A percentile compares a stretch with the other conserved stretches of the same genome.
Conservation (phyloP, 768 basidiomycete species). For the Lactifluus echinatus region DNA sequence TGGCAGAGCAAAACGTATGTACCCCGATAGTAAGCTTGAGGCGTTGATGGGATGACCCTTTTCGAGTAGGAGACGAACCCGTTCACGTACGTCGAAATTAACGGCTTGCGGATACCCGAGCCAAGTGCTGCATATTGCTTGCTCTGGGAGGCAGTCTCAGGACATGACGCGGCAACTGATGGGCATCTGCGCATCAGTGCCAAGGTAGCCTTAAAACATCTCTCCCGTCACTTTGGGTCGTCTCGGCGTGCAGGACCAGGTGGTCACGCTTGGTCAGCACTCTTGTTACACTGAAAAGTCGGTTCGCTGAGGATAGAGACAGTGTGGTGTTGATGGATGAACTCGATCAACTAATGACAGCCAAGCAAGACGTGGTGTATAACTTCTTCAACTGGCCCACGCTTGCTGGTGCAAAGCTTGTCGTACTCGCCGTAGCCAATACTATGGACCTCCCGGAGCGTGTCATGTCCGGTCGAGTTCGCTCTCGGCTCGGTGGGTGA, state of each 20-base stretch:
- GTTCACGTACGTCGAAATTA: conserved; percentile 96
- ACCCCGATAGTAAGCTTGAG: background rate
- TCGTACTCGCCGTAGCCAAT: conserved; percentile 96
- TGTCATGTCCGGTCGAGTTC: conserved; percentile 84
- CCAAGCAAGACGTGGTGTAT: conserved; percentile 97
- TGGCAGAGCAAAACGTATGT: conserved; percentile 74
- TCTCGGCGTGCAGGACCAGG: conserved; percentile 61
- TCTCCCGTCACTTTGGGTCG: conserved; percentile 70
- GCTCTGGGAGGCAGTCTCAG: conserved; percentile 89
- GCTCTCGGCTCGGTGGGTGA: conserved; percentile 76
- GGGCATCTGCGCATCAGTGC: conserved; percentile 60
- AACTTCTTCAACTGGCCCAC: conserved; percentile 99
- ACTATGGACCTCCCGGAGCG: conserved; percentile 97
- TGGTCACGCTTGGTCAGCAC: conserved; percentile 76
- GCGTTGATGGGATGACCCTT: background rate
- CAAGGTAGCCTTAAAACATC: conserved; percentile 74
- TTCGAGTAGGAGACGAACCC: conserved; percentile 73
- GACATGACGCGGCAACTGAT: conserved; percentile 54
- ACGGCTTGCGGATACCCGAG: conserved; percentile 88
- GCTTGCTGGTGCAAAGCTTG: conserved; percentile 73
- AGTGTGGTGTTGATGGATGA: conserved; percentile 99
- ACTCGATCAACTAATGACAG: conserved; percentile 90
- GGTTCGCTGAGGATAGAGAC: conserved; percentile 4
- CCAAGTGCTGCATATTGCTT: conserved; percentile 87
- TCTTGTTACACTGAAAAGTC: background rate